phyloP scores from a whole-genome alignment of 805 yeast genomes.

The Brettanomyces sp. region DNA sequence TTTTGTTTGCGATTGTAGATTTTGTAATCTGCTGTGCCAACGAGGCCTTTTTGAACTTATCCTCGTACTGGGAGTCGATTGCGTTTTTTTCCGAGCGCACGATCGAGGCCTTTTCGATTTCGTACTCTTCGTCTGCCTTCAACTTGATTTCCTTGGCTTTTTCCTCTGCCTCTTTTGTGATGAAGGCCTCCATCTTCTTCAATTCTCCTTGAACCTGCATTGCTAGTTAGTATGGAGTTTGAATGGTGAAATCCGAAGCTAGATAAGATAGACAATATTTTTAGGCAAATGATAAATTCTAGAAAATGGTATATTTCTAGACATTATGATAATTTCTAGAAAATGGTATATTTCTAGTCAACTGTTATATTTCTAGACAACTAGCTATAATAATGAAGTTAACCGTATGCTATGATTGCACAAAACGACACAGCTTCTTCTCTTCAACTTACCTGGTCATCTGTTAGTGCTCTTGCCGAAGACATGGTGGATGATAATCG shows the following conservation, averaged over 20 bases:
- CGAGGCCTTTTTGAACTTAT: slow-evolving; percentile 81
- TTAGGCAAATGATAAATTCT: no score
- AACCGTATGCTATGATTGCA: no score
- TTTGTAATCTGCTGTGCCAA: slow-evolving; percentile 92
- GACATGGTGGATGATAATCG: slow-evolving; percentile 15
- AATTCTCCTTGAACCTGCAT: slow-evolving; percentile 85
- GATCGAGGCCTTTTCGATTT: slow-evolving; percentile 90
- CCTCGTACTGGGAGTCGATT: slow-evolving; percentile 72
- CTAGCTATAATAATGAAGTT: no score
- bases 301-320: no score
- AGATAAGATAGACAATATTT: no score
- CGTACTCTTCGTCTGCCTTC: slow-evolving; percentile 98
- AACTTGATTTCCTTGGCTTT: slow-evolving; percentile 92
- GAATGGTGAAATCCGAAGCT: neutral
- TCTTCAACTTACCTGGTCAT: slow-evolving; percentile 35
- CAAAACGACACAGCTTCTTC: neutral
- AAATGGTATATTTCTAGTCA: no score
- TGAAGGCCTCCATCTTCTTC: slow-evolving; percentile 96
- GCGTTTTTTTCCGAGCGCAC: slow-evolving; percentile 88
- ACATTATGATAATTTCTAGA: no score
- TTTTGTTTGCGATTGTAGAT: slow-evolving; percentile 91
- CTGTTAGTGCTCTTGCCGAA: slow-evolving; percentile 31
- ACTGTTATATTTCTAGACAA: no score
- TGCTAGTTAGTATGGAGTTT: neutral
- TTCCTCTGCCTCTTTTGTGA: slow-evolving; percentile 98